These are phyloP conservation scores for Hericium erinaceus DNA, from an alignment of 768 basidiomycete genomes.

Conservation along the genomic window DNA sequence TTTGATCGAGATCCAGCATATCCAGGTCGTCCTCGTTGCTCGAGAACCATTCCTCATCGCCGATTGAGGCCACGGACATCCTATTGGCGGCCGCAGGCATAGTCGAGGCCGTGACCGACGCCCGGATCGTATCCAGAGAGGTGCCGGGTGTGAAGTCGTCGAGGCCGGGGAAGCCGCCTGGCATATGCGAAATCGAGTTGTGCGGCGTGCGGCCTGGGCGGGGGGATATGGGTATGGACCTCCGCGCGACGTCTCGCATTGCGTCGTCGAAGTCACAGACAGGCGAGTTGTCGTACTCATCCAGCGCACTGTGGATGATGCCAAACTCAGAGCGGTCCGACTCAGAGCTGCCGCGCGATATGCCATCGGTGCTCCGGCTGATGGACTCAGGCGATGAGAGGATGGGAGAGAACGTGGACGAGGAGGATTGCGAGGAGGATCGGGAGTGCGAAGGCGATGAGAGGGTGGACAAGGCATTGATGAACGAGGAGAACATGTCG, in stretches of 20 bases:
- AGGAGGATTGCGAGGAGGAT: conserved; percentile 20
- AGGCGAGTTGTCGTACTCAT: not conserved
- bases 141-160: conserved; percentile 33
- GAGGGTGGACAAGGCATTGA: conserved; percentile 23
- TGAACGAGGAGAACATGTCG: conserved; percentile 27
- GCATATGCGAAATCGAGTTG: conserved; percentile 3
- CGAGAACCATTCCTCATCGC: conserved; percentile 8
- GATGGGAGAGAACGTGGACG: conserved; percentile 22
- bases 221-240: not conserved
- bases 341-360: not conserved
- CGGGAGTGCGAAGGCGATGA: conserved; percentile 27
- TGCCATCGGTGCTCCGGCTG: not conserved
- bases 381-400: conserved; percentile 9
- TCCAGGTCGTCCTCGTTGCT: conserved; percentile 1
- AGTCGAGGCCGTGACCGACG: conserved; percentile 12
- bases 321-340: not conserved
- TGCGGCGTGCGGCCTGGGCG: not conserved
- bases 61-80: conserved; percentile 5
- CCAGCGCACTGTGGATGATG: not conserved
- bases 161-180: conserved; percentile 6
- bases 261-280: not conserved
- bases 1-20: not conserved
- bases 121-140: conserved; percentile 35
- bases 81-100: conserved; percentile 1
- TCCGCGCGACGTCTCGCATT: too few species aligned